These are phyloP conservation scores for Alloascoidea hylecoeti DNA, from an alignment of 805 yeast species.

Conservation along the genomic window DNA sequence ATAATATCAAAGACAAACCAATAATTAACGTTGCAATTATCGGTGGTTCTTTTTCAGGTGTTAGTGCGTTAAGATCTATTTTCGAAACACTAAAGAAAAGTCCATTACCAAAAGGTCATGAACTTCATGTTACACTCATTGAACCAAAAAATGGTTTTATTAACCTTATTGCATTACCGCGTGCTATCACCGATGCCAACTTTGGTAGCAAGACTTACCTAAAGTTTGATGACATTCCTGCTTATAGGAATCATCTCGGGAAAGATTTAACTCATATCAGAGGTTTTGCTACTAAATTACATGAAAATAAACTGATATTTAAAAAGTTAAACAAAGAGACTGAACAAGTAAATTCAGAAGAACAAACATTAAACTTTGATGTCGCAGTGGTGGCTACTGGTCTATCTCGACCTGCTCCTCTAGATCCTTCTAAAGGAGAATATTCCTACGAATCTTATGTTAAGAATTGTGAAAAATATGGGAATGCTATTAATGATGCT, in stretches of 20 bases:
- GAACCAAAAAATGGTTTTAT: background rate
- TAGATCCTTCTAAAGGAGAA: background rate
- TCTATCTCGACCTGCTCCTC: background rate
- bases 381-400: background rate
- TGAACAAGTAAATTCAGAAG: background rate
- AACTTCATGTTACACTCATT: background rate
- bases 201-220: background rate
- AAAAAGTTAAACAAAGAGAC: conserved; percentile 19
- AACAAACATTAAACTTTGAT: background rate
- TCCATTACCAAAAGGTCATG: background rate
- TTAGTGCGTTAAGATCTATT: background rate
- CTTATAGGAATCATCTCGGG: background rate
- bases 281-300: background rate
- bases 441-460: background rate
- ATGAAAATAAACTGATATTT: background rate
- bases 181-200: background rate
- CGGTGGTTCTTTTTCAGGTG: background rate
- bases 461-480: background rate
- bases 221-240: background rate
- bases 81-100: background rate
- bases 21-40: background rate
- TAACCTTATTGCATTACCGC: background rate
- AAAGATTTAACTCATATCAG: background rate
- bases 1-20: background rate
- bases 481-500: conserved; percentile 3